phyloP scores from a whole-genome alignment of 2,329 filamentous ascomycete species.

The Pseudogymnoascus sp. region DNA sequence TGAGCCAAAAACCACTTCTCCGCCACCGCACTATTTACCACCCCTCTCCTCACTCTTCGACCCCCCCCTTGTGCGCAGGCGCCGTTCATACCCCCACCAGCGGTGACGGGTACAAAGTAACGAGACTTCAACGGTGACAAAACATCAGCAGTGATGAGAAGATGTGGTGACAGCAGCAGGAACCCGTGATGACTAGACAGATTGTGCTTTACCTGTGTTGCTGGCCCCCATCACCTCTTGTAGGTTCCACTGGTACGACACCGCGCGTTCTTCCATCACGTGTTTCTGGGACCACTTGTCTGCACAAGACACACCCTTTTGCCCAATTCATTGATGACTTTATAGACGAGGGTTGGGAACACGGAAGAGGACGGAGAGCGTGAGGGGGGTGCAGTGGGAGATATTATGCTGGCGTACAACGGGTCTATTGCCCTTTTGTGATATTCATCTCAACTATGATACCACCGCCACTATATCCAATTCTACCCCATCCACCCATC shows the following conservation, averaged over 20 bases:
- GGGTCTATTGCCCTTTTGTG: conserved; percentile 67
- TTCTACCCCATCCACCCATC: conserved; percentile 36
- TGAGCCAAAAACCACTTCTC: not conserved
- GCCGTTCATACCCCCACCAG: not conserved
- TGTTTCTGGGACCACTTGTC: too few relatives aligned
- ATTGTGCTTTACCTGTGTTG: too few relatives aligned
- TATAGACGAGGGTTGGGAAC: not conserved
- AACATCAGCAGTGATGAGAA: not conserved
- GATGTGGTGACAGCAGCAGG: not conserved
- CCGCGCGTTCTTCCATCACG: too few relatives aligned
- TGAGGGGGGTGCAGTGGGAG: not conserved
- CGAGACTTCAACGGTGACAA: not conserved
- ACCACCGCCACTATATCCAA: not conserved
- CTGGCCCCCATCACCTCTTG: too few relatives aligned
- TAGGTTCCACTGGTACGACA: too few relatives aligned
- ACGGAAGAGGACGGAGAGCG: not conserved
- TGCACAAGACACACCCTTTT: too few relatives aligned
- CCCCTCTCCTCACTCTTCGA: too few relatives aligned
- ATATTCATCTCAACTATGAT: not conserved
- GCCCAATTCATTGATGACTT: not conserved
- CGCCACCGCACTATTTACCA: not conserved
- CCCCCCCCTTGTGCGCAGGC: not conserved
- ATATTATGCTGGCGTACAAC: conserved; percentile 42
- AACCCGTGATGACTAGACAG: too few relatives aligned
- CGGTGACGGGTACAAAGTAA: too few relatives aligned